phyloP scores from a whole-genome alignment of 179 eudicot species.

The Kewa caespitosa region DNA sequence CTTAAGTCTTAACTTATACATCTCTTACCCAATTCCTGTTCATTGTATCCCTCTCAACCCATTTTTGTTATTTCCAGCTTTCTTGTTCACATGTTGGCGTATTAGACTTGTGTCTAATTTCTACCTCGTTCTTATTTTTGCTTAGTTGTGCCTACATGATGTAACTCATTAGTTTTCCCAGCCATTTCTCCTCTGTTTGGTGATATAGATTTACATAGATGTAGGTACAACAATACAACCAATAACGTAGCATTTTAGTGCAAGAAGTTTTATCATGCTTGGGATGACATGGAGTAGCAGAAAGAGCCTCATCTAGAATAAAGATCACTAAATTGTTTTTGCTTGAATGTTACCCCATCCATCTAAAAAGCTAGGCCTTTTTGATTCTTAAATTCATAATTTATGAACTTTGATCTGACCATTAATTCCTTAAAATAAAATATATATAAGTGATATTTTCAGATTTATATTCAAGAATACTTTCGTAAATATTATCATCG shows the following conservation, averaged over 20 bases:
- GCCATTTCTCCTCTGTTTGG: neutral
- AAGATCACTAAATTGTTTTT: no score
- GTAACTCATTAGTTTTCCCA: neutral
- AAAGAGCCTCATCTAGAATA: no score
- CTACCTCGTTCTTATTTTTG: neutral
- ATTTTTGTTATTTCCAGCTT: neutral
- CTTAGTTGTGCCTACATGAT: neutral
- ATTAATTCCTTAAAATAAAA: no score
- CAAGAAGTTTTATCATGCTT: neutral
- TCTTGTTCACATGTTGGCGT: neutral
- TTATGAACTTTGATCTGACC: no score
- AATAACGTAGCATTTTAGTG: neutral
- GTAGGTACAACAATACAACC: neutral
- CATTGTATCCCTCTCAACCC: neutral
- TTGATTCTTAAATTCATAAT: no score
- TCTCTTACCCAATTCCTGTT: neutral
- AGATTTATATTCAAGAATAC: no score
- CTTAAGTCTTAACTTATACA: neutral
- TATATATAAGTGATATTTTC: no score
- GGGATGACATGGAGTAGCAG: neutral
- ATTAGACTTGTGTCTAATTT: neutral
- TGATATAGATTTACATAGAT: neutral
- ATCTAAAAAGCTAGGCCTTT: no score
- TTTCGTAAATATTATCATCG: no score
- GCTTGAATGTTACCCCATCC: no score